Conservation (phyloP, 768 basidiomycete genomes). For the Auricularia sp. region DNA sequence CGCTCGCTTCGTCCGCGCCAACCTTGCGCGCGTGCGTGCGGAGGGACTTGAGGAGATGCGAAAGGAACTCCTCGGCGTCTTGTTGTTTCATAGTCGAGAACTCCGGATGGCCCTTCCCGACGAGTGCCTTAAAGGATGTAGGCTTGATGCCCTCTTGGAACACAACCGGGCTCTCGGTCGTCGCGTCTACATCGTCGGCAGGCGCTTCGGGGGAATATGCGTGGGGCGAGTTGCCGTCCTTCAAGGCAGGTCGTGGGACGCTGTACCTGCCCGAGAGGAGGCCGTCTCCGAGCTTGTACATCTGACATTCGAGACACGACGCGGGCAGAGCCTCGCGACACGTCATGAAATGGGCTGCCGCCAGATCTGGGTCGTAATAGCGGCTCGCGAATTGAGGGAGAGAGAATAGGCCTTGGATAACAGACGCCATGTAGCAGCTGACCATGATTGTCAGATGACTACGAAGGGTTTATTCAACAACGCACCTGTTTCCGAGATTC, state of each 20-base stretch:
- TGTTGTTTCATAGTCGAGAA: conserved; percentile 97
- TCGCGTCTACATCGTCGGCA: conserved; percentile 1
- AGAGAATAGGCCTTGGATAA: conserved; percentile 78
- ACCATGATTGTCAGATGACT: conserved; percentile 1
- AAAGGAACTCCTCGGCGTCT: conserved; percentile 91
- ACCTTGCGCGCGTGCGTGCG: conserved; percentile 52
- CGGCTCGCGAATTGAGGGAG: conserved; percentile 66
- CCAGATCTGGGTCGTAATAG: conserved; percentile 39
- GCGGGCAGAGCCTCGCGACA: conserved; percentile 68
- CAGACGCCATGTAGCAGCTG: conserved; percentile 97
- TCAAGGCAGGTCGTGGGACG: conserved; percentile 30
- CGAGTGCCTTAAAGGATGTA: conserved; percentile 72
- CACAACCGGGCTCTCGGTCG: conserved; percentile 26
- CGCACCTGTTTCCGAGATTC: conserved; percentile 85
- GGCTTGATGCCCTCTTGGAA: conserved; percentile 86
- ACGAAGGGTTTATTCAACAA: not conserved
- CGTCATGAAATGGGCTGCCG: conserved; percentile 41
- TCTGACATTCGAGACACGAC: conserved; percentile 88
- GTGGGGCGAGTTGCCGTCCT: conserved; percentile 18
- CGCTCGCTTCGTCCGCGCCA: conserved; percentile 30
- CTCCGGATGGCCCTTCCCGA: conserved; percentile 88
- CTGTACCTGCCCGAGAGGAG: conserved; percentile 89
- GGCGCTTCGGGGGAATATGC: conserved; percentile 11
- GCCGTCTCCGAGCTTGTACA: conserved; percentile 87
- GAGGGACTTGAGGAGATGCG: conserved; percentile 65